Base-by-base conservation (phyloP, 768 basidiomycete genomes). In the Podaxis sp. region DNA sequence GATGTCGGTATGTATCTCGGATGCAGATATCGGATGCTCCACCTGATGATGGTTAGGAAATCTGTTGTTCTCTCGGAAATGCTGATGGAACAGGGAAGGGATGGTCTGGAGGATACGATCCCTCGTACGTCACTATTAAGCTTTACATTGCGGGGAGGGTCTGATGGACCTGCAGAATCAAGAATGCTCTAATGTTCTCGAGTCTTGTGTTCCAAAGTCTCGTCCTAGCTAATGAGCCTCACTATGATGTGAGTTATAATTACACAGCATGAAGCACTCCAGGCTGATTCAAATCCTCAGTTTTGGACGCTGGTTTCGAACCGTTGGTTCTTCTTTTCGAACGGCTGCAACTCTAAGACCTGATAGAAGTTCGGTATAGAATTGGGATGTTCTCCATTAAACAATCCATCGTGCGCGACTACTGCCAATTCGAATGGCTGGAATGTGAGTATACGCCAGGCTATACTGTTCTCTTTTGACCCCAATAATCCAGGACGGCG, bases 301-400 rank as follows among this genome's bases (percentile, higher is more conserved):
- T 77, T 75, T 58, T 78, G 75, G 76, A 79, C 76, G n/a, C 66
- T 76, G 11, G 75, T 75, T 46, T 78, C 73, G 15, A 76, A 69
- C 59, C 64, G 76, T 76, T 51, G 36, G 64, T 41, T 15, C 15
- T 11, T 33, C 24, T 5, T 13, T 41, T 36, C 27, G 24, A 6
- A 29, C 63, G 9, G 55, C 53, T 68, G 38, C 64, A 59, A 37
- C 19, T 46, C 58, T 47, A 52, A 15, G 59, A 60, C 4, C 41
- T 64, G 11, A 64, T 51, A 1, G 2, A 51, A 8, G 15, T 57
- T 8, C 9, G 40, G 25, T 29, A 7, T 33, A 78, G 79, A 67
- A 43, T 63, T 80, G 22, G 80, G 79, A 1, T 81, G 79, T 63
- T 66, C 74, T 2, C 78, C 79, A 3, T 57, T 71, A 36, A 73